A percentile compares a stretch with the other conserved stretches of the same genome.
Evolutionary conservation across 495 filamentous ascomycete genomes (phyloP).

Genomic region (Clohesyomyces aquaticus): DNA sequence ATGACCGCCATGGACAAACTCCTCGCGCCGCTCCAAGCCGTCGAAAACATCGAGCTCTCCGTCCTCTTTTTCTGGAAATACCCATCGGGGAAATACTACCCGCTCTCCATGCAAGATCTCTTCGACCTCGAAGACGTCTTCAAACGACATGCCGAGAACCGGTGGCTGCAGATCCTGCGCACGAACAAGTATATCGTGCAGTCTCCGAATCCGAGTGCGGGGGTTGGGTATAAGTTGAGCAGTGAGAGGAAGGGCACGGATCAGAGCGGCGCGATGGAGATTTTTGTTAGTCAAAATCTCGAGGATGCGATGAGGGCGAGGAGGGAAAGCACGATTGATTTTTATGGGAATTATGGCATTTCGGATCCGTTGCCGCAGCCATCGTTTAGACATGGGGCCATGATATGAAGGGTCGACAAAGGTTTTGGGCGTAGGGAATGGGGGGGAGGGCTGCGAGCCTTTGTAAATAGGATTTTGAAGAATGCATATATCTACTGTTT

Average conservation of each 20-base stretch:
- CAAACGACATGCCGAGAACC: conserved; percentile 29
- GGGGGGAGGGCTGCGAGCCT: background rate
- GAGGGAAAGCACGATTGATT: conserved; percentile 28
- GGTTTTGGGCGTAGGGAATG: too few species aligned
- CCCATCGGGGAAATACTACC: conserved; percentile 27
- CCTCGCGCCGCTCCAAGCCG: conserved; percentile 20
- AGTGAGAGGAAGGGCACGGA: conserved; percentile 22
- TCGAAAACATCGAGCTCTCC: conserved; percentile 24
- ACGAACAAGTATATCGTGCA: conserved; percentile 14
- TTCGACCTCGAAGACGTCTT: conserved; percentile 38
- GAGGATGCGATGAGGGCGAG: conserved; percentile 23
- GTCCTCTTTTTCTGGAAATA: conserved; percentile 31
- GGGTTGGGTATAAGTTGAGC: conserved; percentile 30
- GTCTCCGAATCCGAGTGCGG: conserved; percentile 23
- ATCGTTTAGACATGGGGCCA: conserved; percentile 24
- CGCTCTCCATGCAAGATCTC: conserved; percentile 32
- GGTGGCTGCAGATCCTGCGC: conserved; percentile 30
- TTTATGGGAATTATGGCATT: conserved; percentile 37
- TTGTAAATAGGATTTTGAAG: background rate
- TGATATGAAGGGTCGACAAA: conserved; percentile 33
- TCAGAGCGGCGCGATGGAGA: conserved; percentile 33
- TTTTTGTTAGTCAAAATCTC: conserved; percentile 27
- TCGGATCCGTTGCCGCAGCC: conserved; percentile 32
- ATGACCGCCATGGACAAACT: conserved; percentile 29
- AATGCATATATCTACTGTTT: background rate